Evolutionary conservation across 2,329 filamentous ascomycete species (phyloP).

Genomic region (Erysiphe pulchra): DNA sequence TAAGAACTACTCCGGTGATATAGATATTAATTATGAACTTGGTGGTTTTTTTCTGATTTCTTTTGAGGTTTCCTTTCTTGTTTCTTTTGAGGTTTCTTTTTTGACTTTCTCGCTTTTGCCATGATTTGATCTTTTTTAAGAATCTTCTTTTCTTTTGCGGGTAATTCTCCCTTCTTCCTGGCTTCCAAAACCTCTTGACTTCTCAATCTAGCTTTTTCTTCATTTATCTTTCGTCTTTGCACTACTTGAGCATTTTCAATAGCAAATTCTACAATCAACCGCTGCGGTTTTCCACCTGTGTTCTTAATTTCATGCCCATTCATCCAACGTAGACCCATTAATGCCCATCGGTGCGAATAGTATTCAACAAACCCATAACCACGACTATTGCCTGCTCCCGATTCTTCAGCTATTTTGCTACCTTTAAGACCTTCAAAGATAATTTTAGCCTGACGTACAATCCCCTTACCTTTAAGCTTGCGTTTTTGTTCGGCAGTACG

Average conservation of each 20-base stretch:
- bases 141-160: conserved; percentile 13
- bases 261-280: conserved; percentile 85
- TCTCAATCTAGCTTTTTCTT: conserved; percentile 25
- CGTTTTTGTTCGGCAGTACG: conserved; percentile 55
- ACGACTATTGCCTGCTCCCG: conserved; percentile 57
- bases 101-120: conserved; percentile 15
- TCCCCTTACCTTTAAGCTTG: conserved; percentile 58
- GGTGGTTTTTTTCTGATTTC: not conserved
- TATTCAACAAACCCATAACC: conserved; percentile 98
- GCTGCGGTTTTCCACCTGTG: conserved; percentile 51
- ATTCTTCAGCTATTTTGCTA: conserved; percentile 53
- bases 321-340: conserved; percentile 85
- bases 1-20: too few relatives aligned
- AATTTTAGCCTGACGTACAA: conserved; percentile 83
- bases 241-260: conserved; percentile 96
- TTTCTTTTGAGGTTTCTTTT: conserved; percentile 9
- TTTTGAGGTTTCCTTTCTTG: too few relatives aligned
- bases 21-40: too few relatives aligned
- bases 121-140: conserved; percentile 11
- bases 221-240: conserved; percentile 42
- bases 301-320: conserved; percentile 47
- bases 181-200: conserved; percentile 13
- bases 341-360: conserved; percentile 69
- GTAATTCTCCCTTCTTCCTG: conserved; percentile 11
- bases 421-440: conserved; percentile 78